Base-by-base conservation (phyloP, 2,329 filamentous ascomycete species). In the Stemphylium beticola region DNA sequence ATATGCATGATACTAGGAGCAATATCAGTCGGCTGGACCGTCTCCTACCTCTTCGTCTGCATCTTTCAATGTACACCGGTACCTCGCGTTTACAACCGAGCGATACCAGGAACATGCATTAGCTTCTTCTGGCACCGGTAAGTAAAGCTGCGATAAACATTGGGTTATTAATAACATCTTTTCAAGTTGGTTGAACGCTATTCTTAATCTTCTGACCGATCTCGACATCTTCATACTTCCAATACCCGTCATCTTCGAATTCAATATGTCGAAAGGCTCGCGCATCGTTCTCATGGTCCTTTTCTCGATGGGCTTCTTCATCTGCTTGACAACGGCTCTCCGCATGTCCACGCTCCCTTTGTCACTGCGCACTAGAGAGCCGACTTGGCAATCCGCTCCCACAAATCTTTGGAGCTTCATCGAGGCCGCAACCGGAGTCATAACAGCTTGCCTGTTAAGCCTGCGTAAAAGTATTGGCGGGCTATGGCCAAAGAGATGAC, bases 401-500 rank as follows among this genome's bases (percentile, higher is more conserved):
- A 60, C 66, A 1, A 69, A 69, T 43, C 58, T 70, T 2, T 70
- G 67, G 67, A 68, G 65, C 6, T 69, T 62, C 32, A 66, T 70
- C 41, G 67, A 70, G 39, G 60, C 66, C 17, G 66, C 66, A 7
- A 58, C 58, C 8, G 67, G 67, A 3, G 61, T 70, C 2, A 66
- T 70, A 8, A 68, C 65, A 45, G 65, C 66, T 2, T 70, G 67
- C 26, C 44, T 70, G 10, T 66, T 68, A 38, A 66, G 65, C 36
- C 49, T 70, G 6, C 63, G 67, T 0, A 56, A 60, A 11, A 59
- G 40, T 14, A 55, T 66, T 8, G 33, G 52, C 2, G 14, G 10
- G 0, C 15, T 64, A 5, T 66, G 63, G 61, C 63, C 63, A 4
- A 54, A 54, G 34, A 59, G 31, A 31, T 62, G 58, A 61, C 39